phyloP scores from a whole-genome alignment of 306 rosid genomes.

The Oemleria cerasiformis region DNA sequence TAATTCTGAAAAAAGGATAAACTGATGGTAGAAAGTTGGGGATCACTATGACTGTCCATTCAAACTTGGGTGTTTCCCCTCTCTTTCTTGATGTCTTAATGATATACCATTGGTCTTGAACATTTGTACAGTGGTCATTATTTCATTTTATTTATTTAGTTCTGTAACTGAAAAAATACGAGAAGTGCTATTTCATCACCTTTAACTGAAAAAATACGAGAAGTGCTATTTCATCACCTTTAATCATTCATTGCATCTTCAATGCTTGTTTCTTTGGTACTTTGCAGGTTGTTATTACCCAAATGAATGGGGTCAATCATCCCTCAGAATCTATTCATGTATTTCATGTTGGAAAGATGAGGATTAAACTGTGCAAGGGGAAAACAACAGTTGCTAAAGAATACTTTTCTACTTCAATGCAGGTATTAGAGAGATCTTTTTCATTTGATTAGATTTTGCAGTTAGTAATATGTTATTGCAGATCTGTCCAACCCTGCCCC shows the following conservation, averaged over 20 bases:
- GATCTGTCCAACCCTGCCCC: neutral
- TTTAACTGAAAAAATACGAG: neutral
- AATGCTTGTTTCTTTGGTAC: constrained; percentile 16
- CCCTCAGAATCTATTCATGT: constrained; percentile 70
- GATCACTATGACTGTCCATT: neutral
- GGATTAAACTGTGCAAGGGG: constrained; percentile 79
- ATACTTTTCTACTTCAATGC: constrained; percentile 82
- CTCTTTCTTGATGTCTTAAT: neutral
- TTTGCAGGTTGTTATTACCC: constrained; percentile 79
- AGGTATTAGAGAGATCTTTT: constrained; percentile 41
- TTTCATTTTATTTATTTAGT: neutral
- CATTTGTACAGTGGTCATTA: neutral
- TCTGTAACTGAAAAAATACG: neutral
- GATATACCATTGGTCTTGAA: neutral
- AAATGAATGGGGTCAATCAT: constrained; percentile 61
- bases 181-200: neutral
- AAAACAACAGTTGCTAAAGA: constrained; percentile 68
- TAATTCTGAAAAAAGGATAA: neutral
- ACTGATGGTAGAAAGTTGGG: neutral
- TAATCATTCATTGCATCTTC: neutral
- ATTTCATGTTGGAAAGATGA: constrained; percentile 85
- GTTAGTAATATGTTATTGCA: neutral
- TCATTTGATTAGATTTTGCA: neutral
- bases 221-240: neutral
- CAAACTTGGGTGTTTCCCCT: neutral